Evolutionary conservation across 1,284 basidiomycete genomes (phyloP), one percentile per base, ranked within the genome.

Genomic region (Pseudomicrostroma phylloplanum): DNA sequence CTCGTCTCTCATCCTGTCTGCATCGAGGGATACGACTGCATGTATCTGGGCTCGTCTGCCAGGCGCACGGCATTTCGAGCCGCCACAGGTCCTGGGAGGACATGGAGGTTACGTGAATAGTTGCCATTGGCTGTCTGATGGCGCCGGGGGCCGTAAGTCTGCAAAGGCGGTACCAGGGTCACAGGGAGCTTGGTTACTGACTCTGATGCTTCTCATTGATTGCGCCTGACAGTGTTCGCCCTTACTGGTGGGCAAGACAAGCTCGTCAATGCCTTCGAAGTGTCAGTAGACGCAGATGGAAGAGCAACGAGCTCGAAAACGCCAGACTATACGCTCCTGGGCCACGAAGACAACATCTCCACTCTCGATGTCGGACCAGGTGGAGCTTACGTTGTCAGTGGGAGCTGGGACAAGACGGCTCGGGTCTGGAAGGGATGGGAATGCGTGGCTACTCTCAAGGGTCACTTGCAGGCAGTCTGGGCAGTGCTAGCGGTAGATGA

Each of bases 351-450:
- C 59, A 98, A 98, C 75, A 86, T 98, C 15, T 98, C 94, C 80
- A 84, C 91, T 26, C 82, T 99, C 64, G 85, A 91, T 41, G 69
- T 67, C 21, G 25, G 26, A 4, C n/a, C 41, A 6, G 21, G 69
- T 56, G 66, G 62, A 2, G 48, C 65, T 36, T 77, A 74, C 64
- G 86, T 94, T 64, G 86, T 94, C 61, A 93, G 91, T n/a, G 94
- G 94, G 21, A 94, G 91, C 63, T 98, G 94, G 94, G 96, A 98
- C 81, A 88, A 85, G 91, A 92, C 92, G 0, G 94, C 91, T 21
- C 90, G 90, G 80, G 87, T 99, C 0, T 99, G 96, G 96, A 88
- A 86, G 78, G 82, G 90, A 36, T 81, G 76, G 70, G 68, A 87
- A 70, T 83, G 88, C 65, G 83, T 84, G 2, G 86, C 90, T 68